Evolutionary conservation across 2,329 filamentous ascomycete genomes (phyloP).

Genomic region (Boeremia lycopersici): DNA sequence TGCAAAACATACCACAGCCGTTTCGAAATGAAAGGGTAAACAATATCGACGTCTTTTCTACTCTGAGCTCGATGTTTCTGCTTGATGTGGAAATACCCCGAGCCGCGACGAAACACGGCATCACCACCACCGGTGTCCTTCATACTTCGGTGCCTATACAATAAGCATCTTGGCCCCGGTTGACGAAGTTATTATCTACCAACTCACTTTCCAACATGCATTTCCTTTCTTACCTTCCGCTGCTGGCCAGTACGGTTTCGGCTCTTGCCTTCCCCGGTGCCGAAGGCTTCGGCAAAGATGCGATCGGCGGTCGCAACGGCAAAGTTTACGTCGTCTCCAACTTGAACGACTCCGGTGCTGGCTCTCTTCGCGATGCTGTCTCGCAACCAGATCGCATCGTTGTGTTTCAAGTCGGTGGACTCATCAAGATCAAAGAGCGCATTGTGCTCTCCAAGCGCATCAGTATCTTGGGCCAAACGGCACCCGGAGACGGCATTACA

Average conservation of each 20-base stretch:
- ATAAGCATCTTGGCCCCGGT: not conserved
- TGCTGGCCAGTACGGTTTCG: slow-evolving; percentile 24
- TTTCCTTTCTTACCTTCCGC: slow-evolving; percentile 20
- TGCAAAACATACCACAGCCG: not conserved
- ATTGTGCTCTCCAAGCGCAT: slow-evolving; percentile 57
- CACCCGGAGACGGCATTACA: slow-evolving; percentile 57
- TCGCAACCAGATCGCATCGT: slow-evolving; percentile 56
- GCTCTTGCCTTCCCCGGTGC: slow-evolving; percentile 57
- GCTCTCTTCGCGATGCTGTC: slow-evolving; percentile 59
- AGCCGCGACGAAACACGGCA: not conserved
- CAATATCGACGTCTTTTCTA: not conserved
- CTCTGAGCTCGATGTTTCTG: not conserved
- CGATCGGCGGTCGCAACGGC: slow-evolving; percentile 55
- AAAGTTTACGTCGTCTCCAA: slow-evolving; percentile 58
- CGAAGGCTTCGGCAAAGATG: slow-evolving; percentile 57
- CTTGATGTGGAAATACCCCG: not conserved
- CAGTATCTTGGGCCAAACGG: slow-evolving; percentile 59
- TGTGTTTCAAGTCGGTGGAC: slow-evolving; percentile 58
- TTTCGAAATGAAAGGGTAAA: slow-evolving; percentile 6
- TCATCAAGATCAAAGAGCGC: slow-evolving; percentile 56
- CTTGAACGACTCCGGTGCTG: slow-evolving; percentile 55
- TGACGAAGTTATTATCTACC: not conserved
- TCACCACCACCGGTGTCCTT: not conserved
- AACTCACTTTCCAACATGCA: slow-evolving; percentile 18
- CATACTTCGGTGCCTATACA: not conserved